These are phyloP conservation scores for Globisporangium megalacanthum DNA, from an alignment of 352 stramenopile genomes.

Conservation along the genomic window DNA sequence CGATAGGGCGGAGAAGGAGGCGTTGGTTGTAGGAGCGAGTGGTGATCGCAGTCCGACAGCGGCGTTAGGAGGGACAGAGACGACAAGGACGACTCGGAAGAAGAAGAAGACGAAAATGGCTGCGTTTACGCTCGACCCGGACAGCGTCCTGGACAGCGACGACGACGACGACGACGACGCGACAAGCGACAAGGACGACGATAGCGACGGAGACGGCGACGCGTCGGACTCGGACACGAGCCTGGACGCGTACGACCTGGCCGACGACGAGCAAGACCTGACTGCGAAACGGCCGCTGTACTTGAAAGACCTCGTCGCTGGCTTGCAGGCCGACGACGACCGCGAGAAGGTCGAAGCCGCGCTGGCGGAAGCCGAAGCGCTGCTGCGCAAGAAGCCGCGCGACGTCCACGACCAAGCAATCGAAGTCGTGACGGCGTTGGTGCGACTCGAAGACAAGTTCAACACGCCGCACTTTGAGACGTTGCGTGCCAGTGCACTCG, in stretches of 20 bases:
- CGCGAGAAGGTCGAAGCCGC: slow-evolving; percentile 49
- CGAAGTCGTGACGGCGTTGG: slow-evolving; percentile 42
- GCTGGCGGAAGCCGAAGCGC: slow-evolving; percentile 42
- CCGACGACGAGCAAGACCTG: slow-evolving; percentile 68
- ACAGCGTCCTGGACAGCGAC: slow-evolving; percentile 58
- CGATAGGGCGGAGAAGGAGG: not conserved
- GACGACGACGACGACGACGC: slow-evolving; percentile 19
- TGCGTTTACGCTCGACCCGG: slow-evolving; percentile 39
- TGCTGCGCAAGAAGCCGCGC: slow-evolving; percentile 47
- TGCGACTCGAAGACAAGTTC: slow-evolving; percentile 75
- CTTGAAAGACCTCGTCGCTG: slow-evolving; percentile 58
- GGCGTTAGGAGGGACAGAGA: no score
- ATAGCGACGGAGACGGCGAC: slow-evolving; percentile 16
- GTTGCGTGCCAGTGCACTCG: slow-evolving; percentile 40
- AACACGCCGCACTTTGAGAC: slow-evolving; percentile 46
- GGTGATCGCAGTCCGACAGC: not conserved
- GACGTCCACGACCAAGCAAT: slow-evolving; percentile 60
- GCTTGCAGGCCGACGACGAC: slow-evolving; percentile 50
- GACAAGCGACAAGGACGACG: slow-evolving; percentile 12
- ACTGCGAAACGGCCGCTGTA: slow-evolving; percentile 52
- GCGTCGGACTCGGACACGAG: slow-evolving; percentile 68
- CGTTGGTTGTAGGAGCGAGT: not conserved
- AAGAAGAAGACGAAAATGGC: slow-evolving; percentile 6
- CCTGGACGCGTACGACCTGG: slow-evolving; percentile 56
- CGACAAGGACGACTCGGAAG: not conserved